Conservation (phyloP, 192 early-diverging fungal genomes). For the Obelidium mucronatum region DNA sequence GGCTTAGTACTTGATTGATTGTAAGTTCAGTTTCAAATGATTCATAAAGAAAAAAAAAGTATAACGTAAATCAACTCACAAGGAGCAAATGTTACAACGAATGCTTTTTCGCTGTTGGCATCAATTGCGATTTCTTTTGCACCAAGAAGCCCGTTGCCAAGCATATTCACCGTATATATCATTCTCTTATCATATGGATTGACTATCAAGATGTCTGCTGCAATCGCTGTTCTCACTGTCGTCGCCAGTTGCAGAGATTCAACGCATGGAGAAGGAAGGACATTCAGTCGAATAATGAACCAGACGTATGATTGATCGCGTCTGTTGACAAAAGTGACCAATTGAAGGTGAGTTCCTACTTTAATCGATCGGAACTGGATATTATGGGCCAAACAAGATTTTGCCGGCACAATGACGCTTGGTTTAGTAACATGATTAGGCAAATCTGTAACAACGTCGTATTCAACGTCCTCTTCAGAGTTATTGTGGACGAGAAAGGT, state of each 20-base stretch:
- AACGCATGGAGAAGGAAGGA: conserved; percentile 45
- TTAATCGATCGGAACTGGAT: conserved; percentile 33
- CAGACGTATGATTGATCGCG: conserved; percentile 52
- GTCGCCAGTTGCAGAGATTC: conserved; percentile 42
- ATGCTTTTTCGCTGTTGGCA: conserved; percentile 40
- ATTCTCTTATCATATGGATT: conserved; percentile 50
- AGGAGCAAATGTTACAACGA: conserved; percentile 51
- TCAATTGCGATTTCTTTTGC: conserved; percentile 23
- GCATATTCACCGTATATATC: conserved; percentile 36
- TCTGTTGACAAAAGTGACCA: conserved; percentile 55
- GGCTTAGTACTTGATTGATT: conserved; percentile 36
- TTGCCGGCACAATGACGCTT: conserved; percentile 39
- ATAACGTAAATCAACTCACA: conserved; percentile 34
- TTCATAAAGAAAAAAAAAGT: neutral
- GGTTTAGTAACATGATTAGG: conserved; percentile 35
- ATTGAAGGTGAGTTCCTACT: conserved; percentile 37
- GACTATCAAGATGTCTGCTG: conserved; percentile 42
- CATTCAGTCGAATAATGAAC: conserved; percentile 48
- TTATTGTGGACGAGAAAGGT: conserved; percentile 48
- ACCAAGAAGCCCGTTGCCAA: conserved; percentile 47
- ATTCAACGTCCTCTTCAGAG: conserved; percentile 45
- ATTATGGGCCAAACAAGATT: conserved; percentile 32
- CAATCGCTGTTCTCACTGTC: conserved; percentile 38
- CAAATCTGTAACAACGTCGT: conserved; percentile 55
- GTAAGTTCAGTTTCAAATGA: too few species aligned